A percentile compares a stretch with the other conserved stretches of the same genome.
These are phyloP conservation scores for Heliocybe sulcata DNA, from an alignment of 1,284 basidiomycete genomes.

Conservation along the genomic window DNA sequence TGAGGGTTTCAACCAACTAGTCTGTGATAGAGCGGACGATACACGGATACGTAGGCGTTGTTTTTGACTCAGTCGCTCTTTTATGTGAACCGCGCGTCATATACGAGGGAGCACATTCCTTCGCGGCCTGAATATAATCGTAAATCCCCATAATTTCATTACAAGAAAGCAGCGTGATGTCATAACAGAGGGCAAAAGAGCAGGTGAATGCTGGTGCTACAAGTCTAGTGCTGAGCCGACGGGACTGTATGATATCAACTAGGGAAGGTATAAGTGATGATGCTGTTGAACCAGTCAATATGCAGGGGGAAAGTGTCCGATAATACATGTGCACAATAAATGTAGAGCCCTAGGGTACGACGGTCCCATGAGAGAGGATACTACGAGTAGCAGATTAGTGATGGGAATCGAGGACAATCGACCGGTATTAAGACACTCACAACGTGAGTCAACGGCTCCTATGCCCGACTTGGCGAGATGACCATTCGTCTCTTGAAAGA, in stretches of 20 bases:
- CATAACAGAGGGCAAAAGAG: too few species aligned
- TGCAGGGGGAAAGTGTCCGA: neutral
- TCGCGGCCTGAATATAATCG: too few species aligned
- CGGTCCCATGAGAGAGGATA: neutral
- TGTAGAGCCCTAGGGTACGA: neutral
- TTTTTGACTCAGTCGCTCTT: too few species aligned
- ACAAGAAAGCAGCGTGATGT: too few species aligned
- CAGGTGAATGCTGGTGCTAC: neutral
- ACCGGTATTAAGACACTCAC: neutral
- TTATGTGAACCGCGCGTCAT: too few species aligned
- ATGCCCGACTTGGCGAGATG: neutral
- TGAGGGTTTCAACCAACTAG: too few species aligned
- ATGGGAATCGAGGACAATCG: neutral
- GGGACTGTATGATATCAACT: neutral
- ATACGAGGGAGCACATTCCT: too few species aligned
- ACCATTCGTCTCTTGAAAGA: constrained; percentile 26
- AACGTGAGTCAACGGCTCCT: neutral
- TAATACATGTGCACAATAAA: neutral
- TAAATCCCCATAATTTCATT: neutral
- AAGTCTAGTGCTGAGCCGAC: neutral
- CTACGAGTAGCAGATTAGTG: neutral
- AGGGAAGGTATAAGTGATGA: neutral
- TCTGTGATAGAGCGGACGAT: too few species aligned
- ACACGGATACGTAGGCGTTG: too few species aligned
- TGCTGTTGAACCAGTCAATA: neutral